Conservation (phyloP, 164 flowering plant genomes). For the Tinospora cordifolia region DNA sequence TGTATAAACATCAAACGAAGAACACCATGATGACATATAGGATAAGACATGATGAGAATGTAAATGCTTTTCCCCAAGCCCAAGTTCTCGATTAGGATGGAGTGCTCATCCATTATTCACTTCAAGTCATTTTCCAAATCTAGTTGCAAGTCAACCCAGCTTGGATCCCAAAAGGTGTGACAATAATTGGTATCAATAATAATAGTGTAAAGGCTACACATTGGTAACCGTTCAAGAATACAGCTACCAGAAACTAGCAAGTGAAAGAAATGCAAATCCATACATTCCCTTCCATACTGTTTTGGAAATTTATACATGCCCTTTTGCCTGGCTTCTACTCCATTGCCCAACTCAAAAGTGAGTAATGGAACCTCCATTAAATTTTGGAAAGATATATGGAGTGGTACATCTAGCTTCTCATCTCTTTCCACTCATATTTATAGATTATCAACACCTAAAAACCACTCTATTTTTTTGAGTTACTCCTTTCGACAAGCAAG, state of each 20-base stretch:
- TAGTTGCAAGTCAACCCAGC: not conserved
- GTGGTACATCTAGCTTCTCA: too few species aligned
- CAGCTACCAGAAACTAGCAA: not conserved
- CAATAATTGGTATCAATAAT: not conserved
- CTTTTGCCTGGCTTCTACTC: too few species aligned
- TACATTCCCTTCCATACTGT: too few species aligned
- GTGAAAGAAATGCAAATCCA: not conserved
- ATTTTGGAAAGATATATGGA: too few species aligned
- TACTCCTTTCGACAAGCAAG: too few species aligned
- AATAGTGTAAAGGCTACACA: not conserved
- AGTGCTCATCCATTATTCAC: not conserved
- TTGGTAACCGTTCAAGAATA: not conserved
- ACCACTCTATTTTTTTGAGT: too few species aligned
- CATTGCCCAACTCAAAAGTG: too few species aligned
- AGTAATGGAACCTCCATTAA: too few species aligned
- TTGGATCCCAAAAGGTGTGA: not conserved
- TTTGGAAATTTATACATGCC: too few species aligned
- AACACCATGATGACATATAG: not conserved
- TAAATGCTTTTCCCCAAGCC: not conserved
- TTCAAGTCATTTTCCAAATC: not conserved
- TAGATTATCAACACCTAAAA: too few species aligned
- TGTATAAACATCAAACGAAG: not conserved
- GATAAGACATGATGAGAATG: not conserved
- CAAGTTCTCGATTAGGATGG: not conserved
- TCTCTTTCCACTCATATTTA: too few species aligned